Conservation (phyloP, 2,329 filamentous ascomycete genomes). For the Pseudogymnoascus pannorum region DNA sequence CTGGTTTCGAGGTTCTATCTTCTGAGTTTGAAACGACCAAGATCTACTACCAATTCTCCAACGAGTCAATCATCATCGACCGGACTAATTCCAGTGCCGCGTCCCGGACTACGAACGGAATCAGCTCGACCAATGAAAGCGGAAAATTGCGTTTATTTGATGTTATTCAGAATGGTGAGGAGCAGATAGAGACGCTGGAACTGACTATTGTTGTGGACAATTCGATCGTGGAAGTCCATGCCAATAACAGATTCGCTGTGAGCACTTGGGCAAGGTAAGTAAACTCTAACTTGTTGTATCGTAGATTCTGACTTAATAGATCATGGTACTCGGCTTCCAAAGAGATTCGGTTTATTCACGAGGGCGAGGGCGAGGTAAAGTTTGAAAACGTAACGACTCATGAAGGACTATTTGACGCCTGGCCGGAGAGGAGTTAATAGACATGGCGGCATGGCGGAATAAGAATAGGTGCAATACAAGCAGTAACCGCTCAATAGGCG, state of each 20-base stretch:
- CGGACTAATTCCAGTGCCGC: conserved; percentile 36
- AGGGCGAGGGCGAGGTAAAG: conserved; percentile 26
- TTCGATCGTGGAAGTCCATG: conserved; percentile 33
- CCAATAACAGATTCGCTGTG: conserved; percentile 35
- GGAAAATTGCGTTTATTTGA: not conserved
- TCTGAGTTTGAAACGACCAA: conserved; percentile 35
- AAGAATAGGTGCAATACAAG: no score
- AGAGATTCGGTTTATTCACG: conserved; percentile 31
- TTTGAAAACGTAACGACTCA: conserved; percentile 31
- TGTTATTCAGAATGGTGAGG: conserved; percentile 28
- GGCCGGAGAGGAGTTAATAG: conserved; percentile 27
- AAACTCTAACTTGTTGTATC: not conserved
- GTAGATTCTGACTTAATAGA: conserved; percentile 24
- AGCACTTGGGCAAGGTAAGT: conserved; percentile 38
- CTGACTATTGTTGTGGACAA: conserved; percentile 37
- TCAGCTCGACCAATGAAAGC: conserved; percentile 25
- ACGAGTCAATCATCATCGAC: conserved; percentile 37
- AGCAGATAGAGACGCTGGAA: conserved; percentile 32
- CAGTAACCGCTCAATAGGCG: no score
- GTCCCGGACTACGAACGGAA: conserved; percentile 32
- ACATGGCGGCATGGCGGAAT: no score
- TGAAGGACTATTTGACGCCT: conserved; percentile 34
- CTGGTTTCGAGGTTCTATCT: conserved; percentile 36
- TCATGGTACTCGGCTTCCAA: conserved; percentile 32
- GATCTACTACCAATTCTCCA: conserved; percentile 39